phyloP scores from a whole-genome alignment of 306 rosid species.

The Rosa lucieae region DNA sequence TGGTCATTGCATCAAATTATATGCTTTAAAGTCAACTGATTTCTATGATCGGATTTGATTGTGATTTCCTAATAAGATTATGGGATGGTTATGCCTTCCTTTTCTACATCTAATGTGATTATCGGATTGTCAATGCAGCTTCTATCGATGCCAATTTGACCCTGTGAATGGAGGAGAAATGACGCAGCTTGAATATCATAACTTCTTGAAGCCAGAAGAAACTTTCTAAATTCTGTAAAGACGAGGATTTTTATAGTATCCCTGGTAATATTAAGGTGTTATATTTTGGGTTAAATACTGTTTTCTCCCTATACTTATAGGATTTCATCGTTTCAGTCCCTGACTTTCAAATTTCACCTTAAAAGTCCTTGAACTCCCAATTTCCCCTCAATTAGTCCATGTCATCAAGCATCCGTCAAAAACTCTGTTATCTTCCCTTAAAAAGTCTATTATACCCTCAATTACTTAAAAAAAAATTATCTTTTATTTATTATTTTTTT shows the following conservation, averaged over 20 bases:
- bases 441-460: no score
- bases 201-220: slow-evolving; percentile 66
- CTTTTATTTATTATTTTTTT: no score
- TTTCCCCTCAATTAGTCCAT: no score
- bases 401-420: no score
- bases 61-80: not conserved
- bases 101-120: not conserved
- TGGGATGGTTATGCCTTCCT: not conserved
- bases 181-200: slow-evolving; percentile 65
- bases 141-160: slow-evolving; percentile 70
- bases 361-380: no score
- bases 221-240: slow-evolving; percentile 33
- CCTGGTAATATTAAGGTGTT: slow-evolving; percentile 23
- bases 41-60: not conserved
- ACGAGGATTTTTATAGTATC: not conserved
- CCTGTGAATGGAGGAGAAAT: slow-evolving; percentile 69
- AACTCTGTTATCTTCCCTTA: no score
- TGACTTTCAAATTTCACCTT: no score
- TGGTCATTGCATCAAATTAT: not conserved
- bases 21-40: not conserved
- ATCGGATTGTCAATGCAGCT: slow-evolving; percentile 48
- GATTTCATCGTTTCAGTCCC: no score
- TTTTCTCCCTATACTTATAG: no score
- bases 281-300: no score
- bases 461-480: no score